Evolutionary conservation across 257 asterid genomes (phyloP), one percentile per base, ranked within the genome.

Genomic region (Salvia miltiorrhiza): DNA sequence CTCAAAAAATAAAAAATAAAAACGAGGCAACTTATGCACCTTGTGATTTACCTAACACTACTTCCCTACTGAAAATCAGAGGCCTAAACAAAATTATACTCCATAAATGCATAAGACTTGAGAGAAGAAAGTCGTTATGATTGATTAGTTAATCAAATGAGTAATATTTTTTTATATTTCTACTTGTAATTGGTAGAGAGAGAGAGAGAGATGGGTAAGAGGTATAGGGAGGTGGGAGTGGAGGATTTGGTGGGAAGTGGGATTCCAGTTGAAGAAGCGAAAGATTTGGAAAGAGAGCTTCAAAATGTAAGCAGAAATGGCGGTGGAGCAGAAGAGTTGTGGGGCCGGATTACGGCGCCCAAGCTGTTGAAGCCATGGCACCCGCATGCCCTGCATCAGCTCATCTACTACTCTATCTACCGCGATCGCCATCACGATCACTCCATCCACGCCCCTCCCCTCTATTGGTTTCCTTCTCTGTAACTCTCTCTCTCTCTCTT

Each of bases 401-500:
- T 92, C 48, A 23, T 89, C 72, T 90, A 86, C 85, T 80, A 81
- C 72, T 77, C 97, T 2, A 86, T 88, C 7, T 86, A 88, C 77
- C 33, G 19, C 73, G 23, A 72, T 58, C 80, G 19, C 73, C 23
- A 72, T 58, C 80, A 74, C 16, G 81, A 86, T 33, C 84, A 86
- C 32, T 77, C 92, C 78, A 13, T 73, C 72, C 41, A 74, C 74
- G 97, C 93, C 19, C 95, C 87, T 61, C 97, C 98, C 70, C 82
- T 76, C 78, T 92, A 83, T 16, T 92, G 98, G 90, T 90, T 88
- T 78, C 98, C 98, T 77, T 88, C 98, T 0, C 81, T 73, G 98
- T 92, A 82, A 75, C 76, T 53, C 74, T 37, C 49, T 23, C 52
- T 39, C 23, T 30, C 24, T 47, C 23, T 45, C 52, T n/a, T n/a